Evolutionary conservation across 2,329 filamentous ascomycete genomes (phyloP), one percentile per base, ranked within the genome.

Genomic region (Aspergillus awamori): DNA sequence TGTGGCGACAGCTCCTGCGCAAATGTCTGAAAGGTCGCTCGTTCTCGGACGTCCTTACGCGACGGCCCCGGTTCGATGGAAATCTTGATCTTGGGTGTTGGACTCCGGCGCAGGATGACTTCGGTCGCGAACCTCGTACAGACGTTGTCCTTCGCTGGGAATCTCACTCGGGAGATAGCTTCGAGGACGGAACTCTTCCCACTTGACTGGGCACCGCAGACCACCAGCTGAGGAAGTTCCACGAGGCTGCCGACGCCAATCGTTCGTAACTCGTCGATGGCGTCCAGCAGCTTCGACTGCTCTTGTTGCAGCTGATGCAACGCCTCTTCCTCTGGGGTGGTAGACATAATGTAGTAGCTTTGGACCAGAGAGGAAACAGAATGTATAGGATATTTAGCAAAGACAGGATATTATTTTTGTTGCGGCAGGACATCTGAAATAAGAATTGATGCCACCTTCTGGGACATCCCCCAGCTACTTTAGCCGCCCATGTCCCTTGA

Each of bases 181-280:
- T 89, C 84, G 0, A 89, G 80, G 0, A 89, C 85, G 0, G 85
- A 88, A n/a, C 83, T 86, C 68, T 89, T 89, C 2, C 86, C 87
- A 0, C 83, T 82, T 0, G 83, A 86, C 59, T 87, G 84, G 57
- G 87, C 83, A 4, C 87, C 86, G 28, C 84, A 84, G 4, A 88
- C 85, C 4, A 88, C 80, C 39, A 87, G 78, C 65, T 85, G 82
- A 1, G 84, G 84, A 0, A 85, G 73, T 39, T 81, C 73, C 24
- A 84, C 76, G 13, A 83, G 77, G 2, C 71, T 79, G 8, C 74
- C 80, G 2, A 83, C 76, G 1, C 85, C 84, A 10, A 80, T 77
- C 2, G 78, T 76, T 5, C 83, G 80, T 0, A 89, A 73, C 0
- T 77, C 75, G 65, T 87, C 82, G 26, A 86, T 82, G 0, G 81